Evolutionary conservation across 257 asterid species (phyloP), one percentile per base, ranked within the genome.

Genomic region (Salvia splendens): DNA sequence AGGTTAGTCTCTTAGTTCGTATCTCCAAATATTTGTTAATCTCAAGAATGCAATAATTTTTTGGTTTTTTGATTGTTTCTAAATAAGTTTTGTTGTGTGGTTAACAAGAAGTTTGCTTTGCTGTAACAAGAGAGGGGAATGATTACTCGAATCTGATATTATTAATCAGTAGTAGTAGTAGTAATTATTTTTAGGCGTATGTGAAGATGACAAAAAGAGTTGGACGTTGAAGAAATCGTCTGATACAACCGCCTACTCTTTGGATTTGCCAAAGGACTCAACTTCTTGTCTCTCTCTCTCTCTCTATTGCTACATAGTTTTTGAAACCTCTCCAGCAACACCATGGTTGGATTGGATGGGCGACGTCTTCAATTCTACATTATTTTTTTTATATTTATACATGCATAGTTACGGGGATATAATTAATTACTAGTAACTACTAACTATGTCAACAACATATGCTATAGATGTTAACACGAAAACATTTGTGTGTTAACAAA

Each of bases 251-350:
- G 87, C 88, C 89, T 82, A 43, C 41, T 46, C 78, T 61, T 84
- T 85, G 89, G 80, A 87, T 76, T 87, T 83, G 59, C 77, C 83
- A 58, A 66, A 69, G 76, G 82, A 80, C 69, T 50, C 59, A 30
- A 71, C 70, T 77, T 45, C 51, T 87, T 72, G 87, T 81, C 79
- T 58, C 66, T 47, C 16, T 1, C 48, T 47, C 40, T 50, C 24
- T 50, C 48, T 60, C 4, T 5, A 0, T 33, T 33, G 38, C 38
- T 33, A 4, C 38, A 33, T 33, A 33, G 38, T 33, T 33, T 33
- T 33, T 33, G 38, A 33, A 33, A 5, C 38, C 38, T 33, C 38
- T 33, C 38, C 38, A 33, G 6, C 38, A 33, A 3, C 30, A 24
- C 5, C 6, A 33, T 33, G 38, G 38, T 33, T 4, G 30, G 1